Percentiles rank a stretch among this genome's conserved stretches.
phyloP scores from a whole-genome alignment of 345 rosid genomes.

The Schrenkiella parvula region DNA sequence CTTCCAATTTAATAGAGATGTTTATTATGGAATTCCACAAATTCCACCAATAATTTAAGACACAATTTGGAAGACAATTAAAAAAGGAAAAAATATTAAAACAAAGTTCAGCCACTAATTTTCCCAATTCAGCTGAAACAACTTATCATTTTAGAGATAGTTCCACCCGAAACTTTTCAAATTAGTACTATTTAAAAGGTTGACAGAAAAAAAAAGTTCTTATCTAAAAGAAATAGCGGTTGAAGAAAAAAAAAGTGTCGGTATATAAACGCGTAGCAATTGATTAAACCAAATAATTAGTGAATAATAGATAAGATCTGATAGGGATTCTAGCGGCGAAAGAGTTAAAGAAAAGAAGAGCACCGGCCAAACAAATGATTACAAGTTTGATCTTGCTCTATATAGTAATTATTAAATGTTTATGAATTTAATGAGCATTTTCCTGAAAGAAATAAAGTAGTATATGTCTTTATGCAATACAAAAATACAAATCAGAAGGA shows the following conservation, averaged over 20 bases:
- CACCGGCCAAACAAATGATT: conserved; percentile 25
- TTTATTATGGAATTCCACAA: not conserved
- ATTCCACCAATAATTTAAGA: not conserved
- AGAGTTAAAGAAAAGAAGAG: not conserved
- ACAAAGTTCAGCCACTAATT: not conserved
- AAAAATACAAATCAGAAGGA: not conserved
- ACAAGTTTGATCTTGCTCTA: not conserved
- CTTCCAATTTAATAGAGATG: not conserved
- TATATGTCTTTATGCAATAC: not conserved
- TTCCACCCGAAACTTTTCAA: not conserved
- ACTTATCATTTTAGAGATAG: not conserved
- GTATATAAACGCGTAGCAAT: not conserved
- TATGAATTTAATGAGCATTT: not conserved
- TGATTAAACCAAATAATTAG: not conserved
- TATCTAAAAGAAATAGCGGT: not conserved
- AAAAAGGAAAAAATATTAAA: too few relatives aligned
- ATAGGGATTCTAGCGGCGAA: conserved; percentile 20
- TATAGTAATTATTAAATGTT: not conserved
- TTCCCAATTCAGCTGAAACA: not conserved
- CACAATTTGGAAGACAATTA: too few relatives aligned
- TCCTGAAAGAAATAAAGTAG: not conserved
- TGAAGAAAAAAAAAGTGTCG: not conserved
- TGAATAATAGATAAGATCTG: not conserved
- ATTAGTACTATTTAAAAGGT: not conserved
- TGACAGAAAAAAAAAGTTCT: not conserved